These are phyloP conservation scores for Penicillium brasilianum DNA, from an alignment of 2,329 filamentous ascomycete genomes.

Conservation along the genomic window DNA sequence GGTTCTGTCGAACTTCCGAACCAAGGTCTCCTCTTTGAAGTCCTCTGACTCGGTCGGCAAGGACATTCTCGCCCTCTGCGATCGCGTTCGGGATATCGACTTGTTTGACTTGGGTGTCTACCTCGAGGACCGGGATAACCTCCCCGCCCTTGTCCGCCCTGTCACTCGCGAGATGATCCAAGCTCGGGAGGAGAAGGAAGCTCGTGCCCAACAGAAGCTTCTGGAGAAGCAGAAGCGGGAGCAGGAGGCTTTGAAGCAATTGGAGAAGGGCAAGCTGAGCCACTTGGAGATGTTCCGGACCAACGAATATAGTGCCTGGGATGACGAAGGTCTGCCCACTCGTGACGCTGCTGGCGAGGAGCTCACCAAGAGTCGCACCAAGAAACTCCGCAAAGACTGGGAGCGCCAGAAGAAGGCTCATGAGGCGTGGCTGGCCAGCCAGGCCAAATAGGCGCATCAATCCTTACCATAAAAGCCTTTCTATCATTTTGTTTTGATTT, in stretches of 20 bases:
- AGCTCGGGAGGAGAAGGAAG: constrained; percentile 60
- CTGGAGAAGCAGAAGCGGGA: constrained; percentile 65
- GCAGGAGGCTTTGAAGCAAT: constrained; percentile 57
- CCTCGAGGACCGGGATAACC: constrained; percentile 76
- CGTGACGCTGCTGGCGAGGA: constrained; percentile 79
- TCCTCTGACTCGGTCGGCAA: constrained; percentile 64
- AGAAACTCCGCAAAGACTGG: constrained; percentile 89
- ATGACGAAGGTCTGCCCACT: constrained; percentile 78
- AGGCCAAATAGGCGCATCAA: constrained; percentile 27
- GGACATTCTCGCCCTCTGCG: constrained; percentile 75
- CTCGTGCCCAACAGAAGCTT: constrained; percentile 52
- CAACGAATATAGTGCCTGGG: constrained; percentile 75
- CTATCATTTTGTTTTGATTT: neutral
- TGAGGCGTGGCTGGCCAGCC: constrained; percentile 32
- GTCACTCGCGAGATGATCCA: constrained; percentile 64
- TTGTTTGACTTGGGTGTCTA: constrained; percentile 85
- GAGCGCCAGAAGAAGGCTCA: constrained; percentile 79
- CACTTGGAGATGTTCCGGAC: constrained; percentile 64
- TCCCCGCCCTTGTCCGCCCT: constrained; percentile 74
- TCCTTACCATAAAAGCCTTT: constrained; percentile 11
- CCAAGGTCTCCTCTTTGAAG: constrained; percentile 44
- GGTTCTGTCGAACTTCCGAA: constrained; percentile 51
- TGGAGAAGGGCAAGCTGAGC: constrained; percentile 62
- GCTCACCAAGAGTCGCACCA: constrained; percentile 76
- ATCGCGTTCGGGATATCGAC: constrained; percentile 78